These are phyloP conservation scores for Cadophora luteo-olivacea DNA, from an alignment of 2,329 filamentous ascomycete species.

Conservation along the genomic window DNA sequence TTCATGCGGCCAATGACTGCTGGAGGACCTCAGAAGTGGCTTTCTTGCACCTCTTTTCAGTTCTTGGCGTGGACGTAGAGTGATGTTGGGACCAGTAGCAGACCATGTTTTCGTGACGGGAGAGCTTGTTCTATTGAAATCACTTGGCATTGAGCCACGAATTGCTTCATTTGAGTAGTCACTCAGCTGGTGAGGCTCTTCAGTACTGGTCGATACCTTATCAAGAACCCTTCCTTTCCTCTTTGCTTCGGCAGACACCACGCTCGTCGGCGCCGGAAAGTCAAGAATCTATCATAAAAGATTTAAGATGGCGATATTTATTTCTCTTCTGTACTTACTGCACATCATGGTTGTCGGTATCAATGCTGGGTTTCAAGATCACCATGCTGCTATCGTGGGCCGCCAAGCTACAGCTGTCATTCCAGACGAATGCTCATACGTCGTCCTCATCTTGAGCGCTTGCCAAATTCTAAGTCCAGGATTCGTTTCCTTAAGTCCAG, in stretches of 20 bases:
- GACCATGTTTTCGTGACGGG: not conserved
- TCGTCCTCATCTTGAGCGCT: not conserved
- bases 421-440: not conserved
- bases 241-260: not conserved
- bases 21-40: not conserved
- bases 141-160: not conserved
- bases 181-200: constrained; percentile 5
- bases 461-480: constrained; percentile 10
- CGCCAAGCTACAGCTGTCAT: not conserved
- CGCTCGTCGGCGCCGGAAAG: not conserved
- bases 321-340: not conserved
- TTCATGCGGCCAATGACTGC: not conserved
- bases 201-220: not conserved
- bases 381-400: not conserved
- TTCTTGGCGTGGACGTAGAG: constrained; percentile 1
- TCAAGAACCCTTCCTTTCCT: not conserved
- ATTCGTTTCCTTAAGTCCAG: not conserved
- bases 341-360: not conserved
- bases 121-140: constrained; percentile 1
- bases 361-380: constrained; percentile 4
- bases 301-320: not conserved
- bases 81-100: not conserved
- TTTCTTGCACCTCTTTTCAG: constrained; percentile 6
- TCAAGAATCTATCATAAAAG: not conserved
- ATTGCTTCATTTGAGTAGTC: not conserved